These are phyloP conservation scores for Monocercomonoides exilis DNA, from an alignment of 78 protist species.

Conservation along the genomic window DNA sequence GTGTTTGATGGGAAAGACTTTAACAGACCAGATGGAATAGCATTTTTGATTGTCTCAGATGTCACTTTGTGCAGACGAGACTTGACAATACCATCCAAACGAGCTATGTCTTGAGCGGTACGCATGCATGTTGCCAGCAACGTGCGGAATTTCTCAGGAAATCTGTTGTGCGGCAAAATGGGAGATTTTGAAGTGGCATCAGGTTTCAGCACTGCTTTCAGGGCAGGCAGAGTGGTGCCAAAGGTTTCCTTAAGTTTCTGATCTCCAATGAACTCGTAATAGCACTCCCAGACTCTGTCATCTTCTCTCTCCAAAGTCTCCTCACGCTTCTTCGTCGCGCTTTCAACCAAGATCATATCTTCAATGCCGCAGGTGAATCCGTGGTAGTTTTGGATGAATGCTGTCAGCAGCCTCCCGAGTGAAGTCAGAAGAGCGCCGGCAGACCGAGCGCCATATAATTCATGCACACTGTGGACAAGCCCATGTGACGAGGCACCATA, in stretches of 20 bases:
- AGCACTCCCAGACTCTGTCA: neutral
- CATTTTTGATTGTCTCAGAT: conserved; percentile 52
- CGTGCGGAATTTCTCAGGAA: neutral
- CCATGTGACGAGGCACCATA: conserved; percentile 76
- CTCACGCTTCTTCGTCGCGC: conserved; percentile 17
- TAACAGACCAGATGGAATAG: conserved; percentile 72
- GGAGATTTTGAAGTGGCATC: neutral
- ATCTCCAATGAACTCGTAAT: conserved; percentile 26
- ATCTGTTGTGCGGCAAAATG: neutral
- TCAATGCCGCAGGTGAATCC: conserved; percentile 90
- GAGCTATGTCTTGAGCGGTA: neutral
- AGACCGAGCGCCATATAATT: conserved; percentile 74
- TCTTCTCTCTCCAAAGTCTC: conserved; percentile 23
- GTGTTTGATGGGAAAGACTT: conserved; percentile 84
- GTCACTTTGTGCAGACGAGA: conserved; percentile 44
- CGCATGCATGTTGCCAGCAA: neutral
- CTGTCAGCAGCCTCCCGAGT: conserved; percentile 81
- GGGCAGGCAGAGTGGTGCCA: neutral
- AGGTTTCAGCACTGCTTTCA: neutral
- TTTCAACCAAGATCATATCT: conserved; percentile 60
- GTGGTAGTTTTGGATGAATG: conserved; percentile 48
- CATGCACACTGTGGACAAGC: conserved; percentile 64
- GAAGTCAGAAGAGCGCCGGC: conserved; percentile 78
- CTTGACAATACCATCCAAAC: conserved; percentile 47
- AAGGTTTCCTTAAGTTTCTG: conserved; percentile 25